Conservation (phyloP, 1,284 basidiomycete species). For the Cryptococcus sp. region DNA sequence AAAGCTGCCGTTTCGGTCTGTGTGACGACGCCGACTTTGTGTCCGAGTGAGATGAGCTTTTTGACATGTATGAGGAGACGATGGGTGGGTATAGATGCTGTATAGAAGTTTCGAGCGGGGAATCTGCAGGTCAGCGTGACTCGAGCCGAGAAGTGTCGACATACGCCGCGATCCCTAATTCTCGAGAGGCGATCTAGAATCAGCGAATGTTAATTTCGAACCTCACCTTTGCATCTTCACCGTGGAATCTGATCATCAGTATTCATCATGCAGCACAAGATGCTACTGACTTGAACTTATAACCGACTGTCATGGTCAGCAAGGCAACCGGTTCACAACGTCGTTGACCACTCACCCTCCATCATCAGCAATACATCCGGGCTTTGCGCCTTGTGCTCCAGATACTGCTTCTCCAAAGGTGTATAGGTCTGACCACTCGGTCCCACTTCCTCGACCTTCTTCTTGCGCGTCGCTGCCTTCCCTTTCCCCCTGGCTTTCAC, state of each 20-base stretch:
- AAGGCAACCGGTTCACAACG: background rate
- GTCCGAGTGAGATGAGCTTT: conserved; percentile 78
- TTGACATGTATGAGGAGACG: conserved; percentile 80
- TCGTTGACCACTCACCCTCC: conserved; percentile 51
- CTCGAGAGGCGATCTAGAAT: conserved; percentile 66
- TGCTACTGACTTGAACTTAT: conserved; percentile 63
- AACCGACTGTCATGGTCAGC: conserved; percentile 56
- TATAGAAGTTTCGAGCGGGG: conserved; percentile 70
- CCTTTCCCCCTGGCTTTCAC: conserved; percentile 16
- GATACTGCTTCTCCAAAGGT: conserved; percentile 73
- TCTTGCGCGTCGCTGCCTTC: conserved; percentile 42
- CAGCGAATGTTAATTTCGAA: no score
- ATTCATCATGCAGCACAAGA: background rate
- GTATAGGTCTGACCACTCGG: conserved; percentile 76
- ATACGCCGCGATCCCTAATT: conserved; percentile 68
- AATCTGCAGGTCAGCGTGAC: conserved; percentile 47
- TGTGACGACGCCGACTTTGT: conserved; percentile 88
- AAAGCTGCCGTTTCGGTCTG: conserved; percentile 93
- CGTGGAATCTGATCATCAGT: conserved; percentile 60
- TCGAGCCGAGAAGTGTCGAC: conserved; percentile 3
- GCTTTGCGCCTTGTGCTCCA: conserved; percentile 66
- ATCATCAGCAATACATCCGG: conserved; percentile 75
- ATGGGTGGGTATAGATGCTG: conserved; percentile 77
- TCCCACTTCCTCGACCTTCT: conserved; percentile 57
- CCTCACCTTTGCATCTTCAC: conserved; percentile 76